Evolutionary conservation across 805 yeast species (phyloP).

Genomic region (Teunomyces funiuensis): DNA sequence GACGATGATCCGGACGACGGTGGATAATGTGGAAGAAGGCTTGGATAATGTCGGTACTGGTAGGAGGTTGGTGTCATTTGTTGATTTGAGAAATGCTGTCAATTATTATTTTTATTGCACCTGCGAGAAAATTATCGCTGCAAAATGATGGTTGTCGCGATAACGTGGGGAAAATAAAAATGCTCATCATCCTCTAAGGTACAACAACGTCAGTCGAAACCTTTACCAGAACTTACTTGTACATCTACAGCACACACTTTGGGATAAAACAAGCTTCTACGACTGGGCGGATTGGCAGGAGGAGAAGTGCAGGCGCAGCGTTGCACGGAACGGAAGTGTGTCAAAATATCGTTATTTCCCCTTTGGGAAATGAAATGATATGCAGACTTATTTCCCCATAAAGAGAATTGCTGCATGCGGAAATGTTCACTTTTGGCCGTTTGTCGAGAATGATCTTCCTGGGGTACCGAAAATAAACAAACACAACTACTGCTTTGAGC

Average conservation of each 20-base stretch:
- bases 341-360: not conserved
- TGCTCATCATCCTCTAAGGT: not conserved
- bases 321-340: too few species aligned
- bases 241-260: too few species aligned
- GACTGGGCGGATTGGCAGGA: too few species aligned
- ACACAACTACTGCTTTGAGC: not conserved
- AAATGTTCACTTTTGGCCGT: not conserved
- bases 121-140: not conserved
- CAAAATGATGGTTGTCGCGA: not conserved
- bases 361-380: conserved; percentile 1
- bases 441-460: not conserved
- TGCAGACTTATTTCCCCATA: conserved; percentile 3
- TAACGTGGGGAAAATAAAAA: not conserved
- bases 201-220: too few species aligned
- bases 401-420: conserved; percentile 1
- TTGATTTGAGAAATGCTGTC: not conserved
- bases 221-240: too few species aligned
- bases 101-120: too few species aligned
- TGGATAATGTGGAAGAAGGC: too few species aligned
- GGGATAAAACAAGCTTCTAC: too few species aligned
- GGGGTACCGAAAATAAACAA: conserved; percentile 3
- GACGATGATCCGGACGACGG: too few species aligned
- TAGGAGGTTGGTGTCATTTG: not conserved
- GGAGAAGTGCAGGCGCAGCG: too few species aligned
- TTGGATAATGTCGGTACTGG: not conserved